Conservation (phyloP, 2,329 filamentous ascomycete genomes). For the Paraphaeosphaeria sporulosa region DNA sequence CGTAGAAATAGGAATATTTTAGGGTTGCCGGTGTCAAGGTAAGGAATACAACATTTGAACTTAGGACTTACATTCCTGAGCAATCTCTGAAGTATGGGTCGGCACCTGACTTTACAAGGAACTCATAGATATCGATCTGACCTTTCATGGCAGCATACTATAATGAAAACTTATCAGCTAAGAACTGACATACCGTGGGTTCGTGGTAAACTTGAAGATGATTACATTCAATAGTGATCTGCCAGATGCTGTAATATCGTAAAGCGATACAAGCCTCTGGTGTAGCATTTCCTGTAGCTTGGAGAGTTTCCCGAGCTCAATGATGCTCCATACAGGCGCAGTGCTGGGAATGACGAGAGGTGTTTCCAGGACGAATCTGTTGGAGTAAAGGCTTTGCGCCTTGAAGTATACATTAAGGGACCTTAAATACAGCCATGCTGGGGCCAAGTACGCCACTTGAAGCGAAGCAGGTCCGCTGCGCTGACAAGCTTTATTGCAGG, state of each 20-base stretch:
- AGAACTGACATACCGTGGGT: no score
- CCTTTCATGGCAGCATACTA: constrained; percentile 18
- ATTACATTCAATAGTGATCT: constrained; percentile 5
- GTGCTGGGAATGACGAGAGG: constrained; percentile 13
- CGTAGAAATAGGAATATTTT: neutral
- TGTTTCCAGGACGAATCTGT: constrained; percentile 4
- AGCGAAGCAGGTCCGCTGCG: constrained; percentile 11
- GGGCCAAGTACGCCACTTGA: constrained; percentile 14
- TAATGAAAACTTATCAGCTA: no score
- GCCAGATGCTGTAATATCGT: constrained; percentile 8
- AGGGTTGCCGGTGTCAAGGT: no score
- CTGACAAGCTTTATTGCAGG: constrained; percentile 13
- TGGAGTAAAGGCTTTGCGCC: neutral
- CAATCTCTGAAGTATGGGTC: constrained; percentile 15
- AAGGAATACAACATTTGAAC: no score
- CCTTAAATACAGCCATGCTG: constrained; percentile 8
- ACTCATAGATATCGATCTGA: constrained; percentile 12
- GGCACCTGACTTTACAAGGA: constrained; percentile 9
- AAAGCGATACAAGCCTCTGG: neutral
- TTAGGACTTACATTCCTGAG: constrained; percentile 14
- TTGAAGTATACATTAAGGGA: constrained; percentile 12
- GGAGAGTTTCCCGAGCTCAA: constrained; percentile 14
- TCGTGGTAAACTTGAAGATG: no score
- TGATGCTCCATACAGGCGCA: constrained; percentile 12
- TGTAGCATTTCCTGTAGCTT: constrained; percentile 9